Base-by-base conservation (phyloP, 495 filamentous ascomycete genomes). In the Trichoderma gamsii region DNA sequence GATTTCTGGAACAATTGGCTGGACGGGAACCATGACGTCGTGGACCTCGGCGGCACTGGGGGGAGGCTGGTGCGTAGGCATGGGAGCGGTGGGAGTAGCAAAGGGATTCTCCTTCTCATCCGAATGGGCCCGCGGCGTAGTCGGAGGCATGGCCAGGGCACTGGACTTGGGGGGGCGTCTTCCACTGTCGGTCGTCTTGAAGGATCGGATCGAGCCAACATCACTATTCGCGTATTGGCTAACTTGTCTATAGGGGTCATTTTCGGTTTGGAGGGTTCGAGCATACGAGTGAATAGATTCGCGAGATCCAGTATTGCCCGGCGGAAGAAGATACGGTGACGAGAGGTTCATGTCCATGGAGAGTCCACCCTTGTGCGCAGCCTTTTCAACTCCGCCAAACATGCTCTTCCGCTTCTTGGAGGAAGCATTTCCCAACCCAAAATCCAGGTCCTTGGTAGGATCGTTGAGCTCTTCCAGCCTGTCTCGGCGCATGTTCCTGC, bases 371-470 rank as follows among this genome's bases (percentile, higher is more conserved):
- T 86, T 87, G 64, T 83, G 85, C 71, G 85, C 82, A 7, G 65
- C 65, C 71, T 85, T 85, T 68, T 83, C 79, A 69, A 83, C 80
- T 44, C 79, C 77, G 21, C 65, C 41, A n/a, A 32, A 29, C 71
- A 75, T 81, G 69, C 81, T 83, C 67, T 83, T 81, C 12, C 72
- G 70, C 59, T 79, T 78, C 29, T 69, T 76, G 70, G 44, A 21
- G n/a, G 72, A 51, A 27, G 67, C 70, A 35, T 73, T 32, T 23
- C 74, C 71, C 76, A 97, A 78, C 38, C 95, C 95, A 75, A 98
- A 99, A 76, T 99, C 95, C 74, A 98, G 85, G 2, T 92, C 97
- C 73, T 89, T 96, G 76, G 96, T 91, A 71, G 91, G 90, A 75
- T 97, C 94, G 69, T 90, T 86, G 41, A 83, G 82, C 76, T 99